A percentile compares a stretch with the other conserved stretches of the same genome.
Evolutionary conservation across 352 stramenopile species (phyloP).

Genomic region (Phytophthora idaei): DNA sequence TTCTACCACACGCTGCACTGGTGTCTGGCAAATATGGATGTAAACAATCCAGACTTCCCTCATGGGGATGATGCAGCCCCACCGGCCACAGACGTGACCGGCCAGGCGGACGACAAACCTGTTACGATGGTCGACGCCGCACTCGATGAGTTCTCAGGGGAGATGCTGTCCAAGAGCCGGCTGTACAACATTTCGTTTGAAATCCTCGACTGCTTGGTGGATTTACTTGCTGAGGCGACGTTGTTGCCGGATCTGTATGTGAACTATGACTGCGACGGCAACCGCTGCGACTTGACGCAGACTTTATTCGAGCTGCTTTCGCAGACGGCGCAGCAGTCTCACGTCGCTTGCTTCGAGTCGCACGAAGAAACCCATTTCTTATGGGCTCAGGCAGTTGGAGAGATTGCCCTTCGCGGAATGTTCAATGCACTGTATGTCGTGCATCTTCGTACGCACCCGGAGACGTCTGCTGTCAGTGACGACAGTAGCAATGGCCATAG

Average conservation of each 20-base stretch:
- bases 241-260: constrained; percentile 97
- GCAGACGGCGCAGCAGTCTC: constrained; percentile 68
- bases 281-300: constrained; percentile 89
- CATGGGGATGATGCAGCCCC: constrained; percentile 36
- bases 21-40: constrained; percentile 66
- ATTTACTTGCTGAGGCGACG: constrained; percentile 95
- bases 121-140: constrained; percentile 50
- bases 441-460: constrained; percentile 58
- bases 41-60: constrained; percentile 64
- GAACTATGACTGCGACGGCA: constrained; percentile 99
- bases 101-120: constrained; percentile 21
- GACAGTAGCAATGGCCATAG: constrained; percentile 27
- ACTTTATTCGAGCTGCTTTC: constrained; percentile 97
- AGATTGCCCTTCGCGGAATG: constrained; percentile 68
- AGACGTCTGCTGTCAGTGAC: constrained; percentile 15
- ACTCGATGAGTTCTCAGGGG: constrained; percentile 67
- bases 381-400: constrained; percentile 70
- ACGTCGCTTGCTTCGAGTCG: constrained; percentile 69
- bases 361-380: constrained; percentile 75
- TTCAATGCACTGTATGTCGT: constrained; percentile 84
- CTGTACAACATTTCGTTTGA: constrained; percentile 76
- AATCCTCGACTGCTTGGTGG: constrained; percentile 93
- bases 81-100: neutral
- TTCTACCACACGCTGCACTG: constrained; percentile 77
- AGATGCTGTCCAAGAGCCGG: constrained; percentile 53